phyloP scores from a whole-genome alignment of 106 monocot genomes.

The Ottelia alismoides region DNA sequence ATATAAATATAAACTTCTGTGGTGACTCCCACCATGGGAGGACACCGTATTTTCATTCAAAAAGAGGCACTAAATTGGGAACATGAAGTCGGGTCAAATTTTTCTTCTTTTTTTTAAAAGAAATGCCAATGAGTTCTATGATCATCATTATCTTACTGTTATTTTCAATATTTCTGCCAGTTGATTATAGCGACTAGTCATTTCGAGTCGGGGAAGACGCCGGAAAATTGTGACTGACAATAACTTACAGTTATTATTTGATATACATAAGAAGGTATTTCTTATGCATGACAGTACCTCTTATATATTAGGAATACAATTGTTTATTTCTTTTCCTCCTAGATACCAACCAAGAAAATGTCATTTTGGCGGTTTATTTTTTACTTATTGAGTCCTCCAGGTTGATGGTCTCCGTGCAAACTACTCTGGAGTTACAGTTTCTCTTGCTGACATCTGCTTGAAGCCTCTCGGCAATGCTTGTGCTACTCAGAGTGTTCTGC shows the following conservation, averaged over 20 bases:
- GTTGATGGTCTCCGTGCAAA: constrained; percentile 74
- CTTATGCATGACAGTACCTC: too few species aligned
- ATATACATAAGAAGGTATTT: constrained; percentile 84
- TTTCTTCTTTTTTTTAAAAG: too few species aligned
- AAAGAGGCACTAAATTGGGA: too few species aligned
- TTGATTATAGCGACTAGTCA: constrained; percentile 54
- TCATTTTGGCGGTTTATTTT: background rate
- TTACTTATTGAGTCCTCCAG: constrained; percentile 22
- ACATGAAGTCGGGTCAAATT: too few species aligned
- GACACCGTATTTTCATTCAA: too few species aligned
- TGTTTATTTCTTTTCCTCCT: too few species aligned
- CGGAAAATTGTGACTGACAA: constrained; percentile 59
- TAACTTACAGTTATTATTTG: constrained; percentile 78
- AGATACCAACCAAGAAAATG: background rate
- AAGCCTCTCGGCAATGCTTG: constrained; percentile 79
- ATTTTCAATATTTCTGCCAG: constrained; percentile 11
- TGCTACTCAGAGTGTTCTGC: constrained; percentile 90
- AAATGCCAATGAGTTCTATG: constrained; percentile 1
- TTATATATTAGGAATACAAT: too few species aligned
- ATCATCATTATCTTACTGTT: too few species aligned
- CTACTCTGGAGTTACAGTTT: constrained; percentile 65
- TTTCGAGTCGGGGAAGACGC: constrained; percentile 23
- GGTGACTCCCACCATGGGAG: too few species aligned
- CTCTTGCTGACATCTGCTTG: constrained; percentile 73
- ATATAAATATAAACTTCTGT: too few species aligned